Base-by-base conservation (phyloP, 228 moss, liverwort and hornwort species). In the Sphagnum magellanicum region DNA sequence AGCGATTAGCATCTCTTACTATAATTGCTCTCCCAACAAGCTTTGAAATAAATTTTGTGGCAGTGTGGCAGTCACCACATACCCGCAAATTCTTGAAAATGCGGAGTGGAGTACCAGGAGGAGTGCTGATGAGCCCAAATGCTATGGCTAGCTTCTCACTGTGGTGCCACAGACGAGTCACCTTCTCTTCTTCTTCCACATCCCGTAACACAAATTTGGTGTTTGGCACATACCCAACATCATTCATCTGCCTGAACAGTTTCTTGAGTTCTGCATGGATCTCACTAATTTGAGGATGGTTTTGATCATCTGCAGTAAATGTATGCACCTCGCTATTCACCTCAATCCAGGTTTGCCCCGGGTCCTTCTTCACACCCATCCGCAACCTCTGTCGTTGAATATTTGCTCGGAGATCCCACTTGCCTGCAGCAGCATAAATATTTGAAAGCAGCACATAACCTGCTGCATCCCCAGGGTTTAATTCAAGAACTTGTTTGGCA, bases 141-240 rank as follows among this genome's bases (percentile, higher is more conserved):
- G 74, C 74, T 52, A 69, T 68, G 46, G 74, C 74, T 48, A 74
- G 15, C 61, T 74, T 74, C 61, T 74, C 74, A 49, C 74, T 74
- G n/a, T 69, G 74, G 63, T 63, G 53, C 7, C 62, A 62, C 51
- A 74, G 53, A 63, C 53, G 67, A 47, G 51, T 52, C 7, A 60
- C 74, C 68, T 68, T 74, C 5, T 69, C 69, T 8, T 63, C 67
- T 47, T 69, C 74, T 5, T 63, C 55, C 4, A 69, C 49, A 17
- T 74, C 69, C 5, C 53, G 63, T 32, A 55, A 50, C 49, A 68
- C 74, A 63, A 74, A 74, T 52, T n/a, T 60, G 1, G 74, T 74
- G 55, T 74, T 68, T 8, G 74, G 74, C 10, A 68, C 48, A 57
- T 74, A 74, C 47, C 73, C 73, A 49, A 51, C 73, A 17, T 50